phyloP scores from a whole-genome alignment of 495 filamentous ascomycete species.

The Lindgomyces ingoldianus region DNA sequence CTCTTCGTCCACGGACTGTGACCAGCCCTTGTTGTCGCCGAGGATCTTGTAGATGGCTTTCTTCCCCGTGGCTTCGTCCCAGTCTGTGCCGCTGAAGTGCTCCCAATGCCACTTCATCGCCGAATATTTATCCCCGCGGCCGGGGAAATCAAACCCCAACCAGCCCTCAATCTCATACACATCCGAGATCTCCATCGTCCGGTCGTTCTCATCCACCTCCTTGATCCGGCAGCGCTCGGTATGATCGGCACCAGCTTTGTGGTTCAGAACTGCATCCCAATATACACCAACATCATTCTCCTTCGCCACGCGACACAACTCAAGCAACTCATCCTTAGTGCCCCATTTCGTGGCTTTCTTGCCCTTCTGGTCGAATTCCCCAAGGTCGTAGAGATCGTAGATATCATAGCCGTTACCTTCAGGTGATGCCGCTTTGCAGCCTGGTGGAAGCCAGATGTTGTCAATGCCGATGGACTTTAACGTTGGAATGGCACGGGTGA shows the following conservation, averaged over 20 bases:
- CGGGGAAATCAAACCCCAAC: constrained; percentile 67
- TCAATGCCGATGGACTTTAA: constrained; percentile 64
- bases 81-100: constrained; percentile 55
- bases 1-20: constrained; percentile 62
- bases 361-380: constrained; percentile 76
- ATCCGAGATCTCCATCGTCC: constrained; percentile 57
- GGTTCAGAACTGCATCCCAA: constrained; percentile 77
- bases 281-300: constrained; percentile 60
- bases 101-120: constrained; percentile 66
- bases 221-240: constrained; percentile 61
- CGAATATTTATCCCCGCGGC: constrained; percentile 61
- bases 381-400: constrained; percentile 75
- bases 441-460: constrained; percentile 72
- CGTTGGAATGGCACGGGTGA: constrained; percentile 55
- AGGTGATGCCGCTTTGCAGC: constrained; percentile 66
- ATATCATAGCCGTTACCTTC: constrained; percentile 74
- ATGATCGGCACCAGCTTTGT: constrained; percentile 70
- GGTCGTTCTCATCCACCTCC: constrained; percentile 57
- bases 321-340: constrained; percentile 62
- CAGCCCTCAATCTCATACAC: constrained; percentile 67
- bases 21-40: constrained; percentile 66
- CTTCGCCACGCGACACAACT: constrained; percentile 53
- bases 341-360: constrained; percentile 70
- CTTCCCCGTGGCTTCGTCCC: constrained; percentile 58
- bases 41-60: constrained; percentile 69